Base-by-base conservation (phyloP, 148 eudicot genomes). In the Persicaria maculosa region DNA sequence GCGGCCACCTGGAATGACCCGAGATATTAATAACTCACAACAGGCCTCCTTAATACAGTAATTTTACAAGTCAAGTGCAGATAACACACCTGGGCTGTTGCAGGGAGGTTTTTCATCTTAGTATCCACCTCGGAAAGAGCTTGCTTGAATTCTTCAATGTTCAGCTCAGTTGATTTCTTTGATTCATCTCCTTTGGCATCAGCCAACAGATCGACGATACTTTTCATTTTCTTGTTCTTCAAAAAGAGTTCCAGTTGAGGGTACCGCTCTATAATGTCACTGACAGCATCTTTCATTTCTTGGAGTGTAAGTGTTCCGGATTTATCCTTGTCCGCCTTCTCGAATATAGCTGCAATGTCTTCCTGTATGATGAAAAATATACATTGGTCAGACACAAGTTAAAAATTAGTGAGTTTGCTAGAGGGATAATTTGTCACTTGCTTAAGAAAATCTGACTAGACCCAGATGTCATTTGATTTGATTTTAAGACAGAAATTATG, bases 1-100 rank as follows among this genome's bases (percentile, higher is more conserved):
- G 95, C 88, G 65, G 97, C 97, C 82, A 92, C 97, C 97, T 92
- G 79, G 6, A 74, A 78, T 50, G 15, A 50, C 4, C n/a, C 55
- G 15, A 52, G 17, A 15, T 0, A 12, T 52, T 52, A 52, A 52
- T 5, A 52, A 14, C 55, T 12, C 55, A 10, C 54, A n/a, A n/a
- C n/a, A n/a, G n/a, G n/a, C n/a, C n/a, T n/a, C n/a, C n/a, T n/a
- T n/a, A n/a, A n/a, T n/a, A n/a, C n/a, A n/a, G 14, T 1, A 52
- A 52, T 15, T 52, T 52, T 52, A 12, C 14, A 15, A 52, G 5
- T 5, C 55, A 52, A 52, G 14, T 52, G n/a, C n/a, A 6, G 55
- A 14, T 52, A 52, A 12, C 55, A 52, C 17, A 88, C 92, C 81
- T 89, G 93, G 55, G 93, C 93, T 67, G 93, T 89, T 47, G 90